Base-by-base conservation (phyloP, 768 basidiomycete species). In the Suillus fuscotomentosus region DNA sequence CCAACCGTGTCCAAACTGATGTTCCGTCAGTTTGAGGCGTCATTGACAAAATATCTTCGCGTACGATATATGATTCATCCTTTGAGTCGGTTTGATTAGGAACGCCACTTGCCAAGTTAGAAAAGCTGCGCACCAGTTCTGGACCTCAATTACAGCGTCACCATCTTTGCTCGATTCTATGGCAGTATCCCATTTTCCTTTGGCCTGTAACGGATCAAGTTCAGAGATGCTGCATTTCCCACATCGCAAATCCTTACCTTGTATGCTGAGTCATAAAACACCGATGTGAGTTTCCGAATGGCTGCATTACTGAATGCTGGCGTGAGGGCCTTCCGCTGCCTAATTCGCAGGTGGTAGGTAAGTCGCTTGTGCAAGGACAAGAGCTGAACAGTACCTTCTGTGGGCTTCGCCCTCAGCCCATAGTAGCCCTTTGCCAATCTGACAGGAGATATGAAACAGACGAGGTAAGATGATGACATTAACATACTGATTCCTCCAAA, bases 1-100 rank as follows among this genome's bases (percentile, higher is more conserved):
- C 87, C 85, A 60, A 88, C 78, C 1, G 77, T 81, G 67, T 88
- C 87, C 5, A 88, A 75, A 11, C 85, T 86, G 36, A 6, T n/a
- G 3, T 55, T 1, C 17, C 24, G 15, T 31, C 6, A 48, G 22
- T 41, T 5, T 3, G 45, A 38, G 56, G 24, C 13, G 6, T 14
- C 2, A 20, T 7, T 1, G 3, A 8, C 9, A 51, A 27, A 39
- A 15, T 27, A 34, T 17, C 14, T 36, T 51, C 50, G 65, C 77
- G 27, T 60, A 76, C 75, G 77, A 76, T 34, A 77, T 68, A 43
- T 71, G 73, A 56, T 75, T 78, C 78, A 77, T 78, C 77, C 71
- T 71, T 56, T 2, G 36, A 56, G 22, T 3, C 0, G 10, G n/a
- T n/a, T 41, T 3, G 54, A 36, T 17, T 38, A 55, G 0, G 7